These are phyloP conservation scores for Davidsoniella eucalypti DNA, from an alignment of 2,329 filamentous ascomycete genomes.

Conservation along the genomic window DNA sequence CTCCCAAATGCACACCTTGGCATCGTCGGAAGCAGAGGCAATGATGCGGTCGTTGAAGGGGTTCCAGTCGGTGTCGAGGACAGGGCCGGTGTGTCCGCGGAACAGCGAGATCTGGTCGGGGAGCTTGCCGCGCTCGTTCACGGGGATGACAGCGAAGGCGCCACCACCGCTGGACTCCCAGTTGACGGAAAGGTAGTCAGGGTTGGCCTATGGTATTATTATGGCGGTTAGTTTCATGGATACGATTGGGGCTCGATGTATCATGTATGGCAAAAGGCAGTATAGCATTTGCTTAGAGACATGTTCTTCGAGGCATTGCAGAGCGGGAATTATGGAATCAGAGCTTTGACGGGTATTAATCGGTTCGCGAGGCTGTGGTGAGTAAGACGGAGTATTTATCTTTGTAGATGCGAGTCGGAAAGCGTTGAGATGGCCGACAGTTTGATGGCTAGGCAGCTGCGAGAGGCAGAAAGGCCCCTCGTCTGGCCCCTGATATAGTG, in stretches of 20 bases:
- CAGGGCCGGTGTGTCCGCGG: slow-evolving; percentile 85
- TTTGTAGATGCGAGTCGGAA: too few relatives aligned
- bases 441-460: too few relatives aligned
- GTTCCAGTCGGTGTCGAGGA: slow-evolving; percentile 97
- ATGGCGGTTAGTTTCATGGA: neutral
- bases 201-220: slow-evolving; percentile 54
- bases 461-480: too few relatives aligned
- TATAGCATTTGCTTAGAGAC: neutral
- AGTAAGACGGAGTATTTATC: too few relatives aligned
- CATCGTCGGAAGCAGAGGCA: slow-evolving; percentile 89
- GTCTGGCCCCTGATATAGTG: too few relatives aligned
- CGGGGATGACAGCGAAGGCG: slow-evolving; percentile 87
- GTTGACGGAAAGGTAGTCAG: slow-evolving; percentile 91
- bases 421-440: too few relatives aligned
- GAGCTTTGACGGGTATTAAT: too few relatives aligned
- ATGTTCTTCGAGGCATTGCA: too few relatives aligned
- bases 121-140: slow-evolving; percentile 75
- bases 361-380: too few relatives aligned
- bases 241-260: too few relatives aligned
- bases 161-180: slow-evolving; percentile 95
- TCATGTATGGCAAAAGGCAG: neutral
- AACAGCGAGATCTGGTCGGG: slow-evolving; percentile 91
- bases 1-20: slow-evolving; percentile 92
- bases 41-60: slow-evolving; percentile 91
- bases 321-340: too few relatives aligned